phyloP scores from a whole-genome alignment of 305 asterid species.

The Rubia peregrina region DNA sequence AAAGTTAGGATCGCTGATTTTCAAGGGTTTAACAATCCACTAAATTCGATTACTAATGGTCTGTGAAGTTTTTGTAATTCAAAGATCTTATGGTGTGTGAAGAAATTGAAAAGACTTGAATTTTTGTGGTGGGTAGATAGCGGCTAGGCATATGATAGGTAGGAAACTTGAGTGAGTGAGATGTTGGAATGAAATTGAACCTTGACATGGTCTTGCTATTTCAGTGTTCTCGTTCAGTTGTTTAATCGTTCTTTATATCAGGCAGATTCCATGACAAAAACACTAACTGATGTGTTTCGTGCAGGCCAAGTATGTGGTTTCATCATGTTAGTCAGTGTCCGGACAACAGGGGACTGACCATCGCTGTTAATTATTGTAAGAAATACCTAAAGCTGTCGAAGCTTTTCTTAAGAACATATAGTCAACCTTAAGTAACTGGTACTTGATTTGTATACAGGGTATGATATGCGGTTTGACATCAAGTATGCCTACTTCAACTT shows the following conservation, averaged over 20 bases:
- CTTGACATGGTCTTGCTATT: neutral
- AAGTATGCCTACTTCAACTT: constrained; percentile 89
- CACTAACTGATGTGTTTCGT: constrained; percentile 12
- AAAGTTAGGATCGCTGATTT: neutral
- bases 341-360: constrained; percentile 60
- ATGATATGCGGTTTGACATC: constrained; percentile 83
- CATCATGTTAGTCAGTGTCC: constrained; percentile 78
- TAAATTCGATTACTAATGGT: neutral
- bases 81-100: neutral
- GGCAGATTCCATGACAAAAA: neutral
- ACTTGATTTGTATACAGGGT: constrained; percentile 56
- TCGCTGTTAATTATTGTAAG: constrained; percentile 86
- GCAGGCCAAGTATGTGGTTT: constrained; percentile 99
- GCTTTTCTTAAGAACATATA: neutral
- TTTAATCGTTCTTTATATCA: neutral
- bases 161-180: neutral
- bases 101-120: neutral
- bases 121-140: neutral
- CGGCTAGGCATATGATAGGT: neutral
- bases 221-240: neutral
- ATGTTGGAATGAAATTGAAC: neutral
- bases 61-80: neutral
- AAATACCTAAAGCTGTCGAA: neutral
- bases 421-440: neutral
- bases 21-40: neutral